phyloP scores from a whole-genome alignment of 2,329 filamentous ascomycete species.

The Akanthomyces muscarius region DNA sequence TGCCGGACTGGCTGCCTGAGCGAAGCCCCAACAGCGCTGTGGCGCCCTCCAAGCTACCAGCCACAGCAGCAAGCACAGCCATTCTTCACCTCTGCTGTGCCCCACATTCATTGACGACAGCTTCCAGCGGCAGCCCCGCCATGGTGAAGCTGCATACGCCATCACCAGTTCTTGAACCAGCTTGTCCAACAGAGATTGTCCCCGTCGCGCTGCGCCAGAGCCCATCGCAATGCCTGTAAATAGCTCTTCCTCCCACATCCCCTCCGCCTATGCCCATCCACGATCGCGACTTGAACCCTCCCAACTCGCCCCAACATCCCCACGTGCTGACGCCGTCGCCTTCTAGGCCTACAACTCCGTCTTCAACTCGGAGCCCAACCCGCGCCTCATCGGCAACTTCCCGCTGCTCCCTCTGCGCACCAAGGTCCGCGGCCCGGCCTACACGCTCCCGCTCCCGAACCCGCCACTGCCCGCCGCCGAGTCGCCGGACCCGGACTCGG shows the following conservation, averaged over 20 bases:
- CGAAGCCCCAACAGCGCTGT: background rate
- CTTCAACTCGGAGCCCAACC: constrained; percentile 78
- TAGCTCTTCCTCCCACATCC: too few species aligned
- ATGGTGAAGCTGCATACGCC: constrained; percentile 15
- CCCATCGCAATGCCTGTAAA: constrained; percentile 23
- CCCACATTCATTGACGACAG: constrained; percentile 15
- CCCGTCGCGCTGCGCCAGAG: constrained; percentile 13
- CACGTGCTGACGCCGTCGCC: background rate
- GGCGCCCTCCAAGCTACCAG: background rate
- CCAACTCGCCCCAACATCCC: too few species aligned
- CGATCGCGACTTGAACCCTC: too few species aligned
- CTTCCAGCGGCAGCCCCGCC: constrained; percentile 12
- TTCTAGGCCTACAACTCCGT: constrained; percentile 91
- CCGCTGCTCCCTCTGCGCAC: constrained; percentile 92
- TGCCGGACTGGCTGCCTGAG: background rate
- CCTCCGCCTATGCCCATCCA: too few species aligned
- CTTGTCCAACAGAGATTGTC: background rate
- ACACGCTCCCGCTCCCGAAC: constrained; percentile 65
- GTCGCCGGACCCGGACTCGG: constrained; percentile 75
- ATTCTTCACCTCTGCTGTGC: background rate
- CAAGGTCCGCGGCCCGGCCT: constrained; percentile 90
- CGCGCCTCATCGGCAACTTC: constrained; percentile 75
- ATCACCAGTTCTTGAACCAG: constrained; percentile 4
- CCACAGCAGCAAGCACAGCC: background rate
- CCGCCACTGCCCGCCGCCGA: constrained; percentile 55